A percentile compares a stretch with the other conserved stretches of the same genome.
Evolutionary conservation across 139 green algal genomes (phyloP).

Genomic region (Chlamydomonas asymmetrica): DNA sequence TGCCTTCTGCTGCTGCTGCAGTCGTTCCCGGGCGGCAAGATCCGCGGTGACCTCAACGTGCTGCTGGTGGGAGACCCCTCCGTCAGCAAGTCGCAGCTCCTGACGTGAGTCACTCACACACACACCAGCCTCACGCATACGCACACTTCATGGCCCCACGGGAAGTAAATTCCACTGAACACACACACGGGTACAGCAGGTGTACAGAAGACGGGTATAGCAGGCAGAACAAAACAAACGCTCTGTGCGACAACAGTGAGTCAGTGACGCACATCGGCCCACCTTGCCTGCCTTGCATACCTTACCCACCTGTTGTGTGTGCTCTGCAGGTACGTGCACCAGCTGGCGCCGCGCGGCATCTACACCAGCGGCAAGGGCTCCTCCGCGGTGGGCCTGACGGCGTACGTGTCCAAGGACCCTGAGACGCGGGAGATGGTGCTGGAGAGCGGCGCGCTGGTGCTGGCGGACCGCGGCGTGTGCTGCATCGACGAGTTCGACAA

Average conservation of each 20-base stretch:
- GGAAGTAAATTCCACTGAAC: too few species aligned
- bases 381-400: slow-evolving; percentile 93
- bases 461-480: slow-evolving; percentile 92
- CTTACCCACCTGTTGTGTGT: too few species aligned
- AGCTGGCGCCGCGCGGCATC: slow-evolving; percentile 92
- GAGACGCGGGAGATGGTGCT: slow-evolving; percentile 88
- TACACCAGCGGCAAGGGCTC: slow-evolving; percentile 94
- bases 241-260: too few species aligned
- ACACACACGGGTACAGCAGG: too few species aligned
- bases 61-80: slow-evolving; percentile 95
- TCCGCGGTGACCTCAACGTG: slow-evolving; percentile 91
- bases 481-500: slow-evolving; percentile 99
- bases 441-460: slow-evolving; percentile 94
- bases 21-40: slow-evolving; percentile 53
- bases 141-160: too few species aligned
- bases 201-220: too few species aligned
- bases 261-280: too few species aligned
- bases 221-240: too few species aligned
- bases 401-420: slow-evolving; percentile 86
- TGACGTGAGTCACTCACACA: too few species aligned
- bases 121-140: too few species aligned
- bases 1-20: too few species aligned
- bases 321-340: slow-evolving; percentile 95
- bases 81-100: slow-evolving; percentile 94
- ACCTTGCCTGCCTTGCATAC: too few species aligned